Evolutionary conservation across 2,329 filamentous ascomycete species (phyloP), one percentile per base, ranked within the genome.

Genomic region (Trichoderma atroviride): DNA sequence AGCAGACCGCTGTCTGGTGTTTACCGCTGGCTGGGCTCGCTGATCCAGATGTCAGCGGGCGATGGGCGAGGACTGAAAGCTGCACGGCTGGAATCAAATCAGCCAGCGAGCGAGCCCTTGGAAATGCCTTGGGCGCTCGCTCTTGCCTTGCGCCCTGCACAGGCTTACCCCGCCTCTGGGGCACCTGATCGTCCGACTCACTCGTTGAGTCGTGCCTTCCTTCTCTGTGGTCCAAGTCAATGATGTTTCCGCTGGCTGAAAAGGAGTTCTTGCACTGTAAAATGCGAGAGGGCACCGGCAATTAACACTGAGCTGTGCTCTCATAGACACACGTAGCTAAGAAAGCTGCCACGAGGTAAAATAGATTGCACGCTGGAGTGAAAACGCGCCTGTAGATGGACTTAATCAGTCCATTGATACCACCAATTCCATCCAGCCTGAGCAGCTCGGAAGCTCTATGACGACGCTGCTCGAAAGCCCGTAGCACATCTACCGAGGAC

Each of bases 161-260:
- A 5, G 40, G 14, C 14, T 59, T 67, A 67, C 64, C 64, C 64
- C 64, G 64, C 64, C 64, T 67, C 64, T 67, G n/a, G 29, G 53
- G 27, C 55, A 35, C 35, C 47, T 64, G 27, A 37, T 67, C 40
- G 40, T 29, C 37, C 55, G 52, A 67, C 22, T 9, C 29, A 35
- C 33, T 35, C 11, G 55, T 59, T 66, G n/a, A n/a, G n/a, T n/a
- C n/a, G n/a, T n/a, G n/a, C 52, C 24, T 53, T 57, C 24, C 16
- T 24, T 35, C 5, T 43, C 24, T 56, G 13, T 10, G 24, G 35
- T 19, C 27, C 27, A 47, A 35, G 40, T 50, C 24, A 4, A 10
- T n/a, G 40, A n/a, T 43, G 40, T 43, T 9, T 43, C 40, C 19
- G n/a, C 33, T 19, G 56, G 62, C 37, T 58, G 62, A 27, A 14